Base-by-base conservation (phyloP, 2,329 filamentous ascomycete genomes). In the Apiospora phragmitis region DNA sequence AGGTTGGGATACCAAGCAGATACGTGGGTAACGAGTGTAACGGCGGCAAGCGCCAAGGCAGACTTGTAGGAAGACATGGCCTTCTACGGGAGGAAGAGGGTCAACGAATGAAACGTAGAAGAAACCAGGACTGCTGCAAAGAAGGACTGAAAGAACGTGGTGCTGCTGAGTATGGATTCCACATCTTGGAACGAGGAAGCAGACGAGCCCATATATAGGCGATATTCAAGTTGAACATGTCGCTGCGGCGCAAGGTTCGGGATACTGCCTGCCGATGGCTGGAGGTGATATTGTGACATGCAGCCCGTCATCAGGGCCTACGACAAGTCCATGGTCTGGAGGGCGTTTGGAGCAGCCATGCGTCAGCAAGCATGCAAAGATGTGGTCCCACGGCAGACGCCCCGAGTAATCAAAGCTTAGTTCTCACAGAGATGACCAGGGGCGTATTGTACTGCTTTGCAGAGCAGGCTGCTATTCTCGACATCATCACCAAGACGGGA, bases 1-100 rank as follows among this genome's bases (percentile, higher is more conserved):
- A 85, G 79, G 71, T 85, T 80, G 62, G 82, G 75, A 74, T 84
- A 82, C 79, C 80, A 82, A 59, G 85, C 85, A 26, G 80, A 77
- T 59, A 81, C 80, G 68, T 79, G 77, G 7, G 69, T 69, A 69
- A 81, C 74, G 71, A 86, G 73, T 65, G 82, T 77, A 68, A 83
- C 75, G 24, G 81, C 81, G 77, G 80, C 82, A 70, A 81, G 73
- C 67, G 81, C 81, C 73, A 79, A 79, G 69, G 82, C 24, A 65
- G 78, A 76, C 72, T 77, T 77, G 69, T 80, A 71, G 38, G 75
- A 72, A 72, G 80, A 73, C 82, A 83, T 83, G 71, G 47, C 71
- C 73, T 74, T 70, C 75, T 51, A 66, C 70, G 65, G 73, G 69
- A 69, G 51, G 71, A 62, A 68, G 51, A 69, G 41, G 72, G 32